A percentile compares a stretch with the other conserved stretches of the same genome.
Evolutionary conservation across 495 filamentous ascomycete genomes (phyloP).

Genomic region (Lepidopterella palustris): DNA sequence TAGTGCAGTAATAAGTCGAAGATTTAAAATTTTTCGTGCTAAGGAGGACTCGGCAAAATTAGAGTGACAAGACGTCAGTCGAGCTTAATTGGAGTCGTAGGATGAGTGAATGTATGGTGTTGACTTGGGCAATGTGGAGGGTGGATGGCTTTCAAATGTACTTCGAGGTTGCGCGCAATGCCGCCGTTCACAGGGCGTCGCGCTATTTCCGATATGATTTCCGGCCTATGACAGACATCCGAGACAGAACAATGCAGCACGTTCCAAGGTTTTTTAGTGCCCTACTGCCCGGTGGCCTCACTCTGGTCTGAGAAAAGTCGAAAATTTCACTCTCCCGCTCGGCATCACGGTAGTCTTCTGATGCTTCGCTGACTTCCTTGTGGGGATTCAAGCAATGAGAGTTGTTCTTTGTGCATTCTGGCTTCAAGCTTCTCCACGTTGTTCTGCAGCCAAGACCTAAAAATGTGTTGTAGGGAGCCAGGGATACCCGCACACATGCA

Average conservation of each 20-base stretch:
- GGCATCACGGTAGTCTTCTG: not conserved
- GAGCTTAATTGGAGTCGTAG: too few species aligned
- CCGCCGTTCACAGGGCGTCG: too few species aligned
- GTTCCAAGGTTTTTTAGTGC: too few species aligned
- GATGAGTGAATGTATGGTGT: too few species aligned
- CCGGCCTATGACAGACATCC: too few species aligned
- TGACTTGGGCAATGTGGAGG: too few species aligned
- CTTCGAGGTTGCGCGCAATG: too few species aligned
- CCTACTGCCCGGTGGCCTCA: not conserved
- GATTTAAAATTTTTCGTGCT: not conserved
- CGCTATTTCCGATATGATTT: too few species aligned
- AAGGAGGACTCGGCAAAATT: too few species aligned
- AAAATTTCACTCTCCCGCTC: not conserved
- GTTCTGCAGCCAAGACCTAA: not conserved
- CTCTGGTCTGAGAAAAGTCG: not conserved
- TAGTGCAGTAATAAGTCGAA: constrained; percentile 6
- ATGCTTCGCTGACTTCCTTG: not conserved
- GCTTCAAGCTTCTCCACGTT: not conserved
- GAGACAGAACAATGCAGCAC: too few species aligned
- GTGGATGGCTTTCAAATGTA: too few species aligned
- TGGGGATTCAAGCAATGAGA: not conserved
- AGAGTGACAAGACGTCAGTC: too few species aligned
- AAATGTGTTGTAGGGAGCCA: not conserved
- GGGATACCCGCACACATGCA: not conserved
- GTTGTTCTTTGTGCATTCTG: not conserved